phyloP scores from a whole-genome alignment of 129 eudicot genomes.

The Flaveria ramosissima region DNA sequence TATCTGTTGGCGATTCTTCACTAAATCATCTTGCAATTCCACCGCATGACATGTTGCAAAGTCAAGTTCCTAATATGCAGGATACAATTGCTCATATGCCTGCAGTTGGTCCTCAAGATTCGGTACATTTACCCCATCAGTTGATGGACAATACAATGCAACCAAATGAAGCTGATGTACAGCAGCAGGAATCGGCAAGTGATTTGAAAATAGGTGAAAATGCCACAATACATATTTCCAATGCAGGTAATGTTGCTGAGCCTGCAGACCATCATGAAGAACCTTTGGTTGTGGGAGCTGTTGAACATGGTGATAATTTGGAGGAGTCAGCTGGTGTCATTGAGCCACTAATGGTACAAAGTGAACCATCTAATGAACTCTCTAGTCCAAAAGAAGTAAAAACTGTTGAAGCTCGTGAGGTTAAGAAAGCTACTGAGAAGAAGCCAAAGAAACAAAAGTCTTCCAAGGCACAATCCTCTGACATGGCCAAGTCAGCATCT shows the following conservation, averaged over 20 bases:
- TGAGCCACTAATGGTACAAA: slow-evolving; percentile 30
- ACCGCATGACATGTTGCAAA: slow-evolving; percentile 52
- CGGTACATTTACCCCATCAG: slow-evolving; percentile 70
- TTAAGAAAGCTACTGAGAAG: slow-evolving; percentile 64
- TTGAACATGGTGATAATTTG: slow-evolving; percentile 26
- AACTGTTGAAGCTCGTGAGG: slow-evolving; percentile 48
- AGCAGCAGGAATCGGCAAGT: slow-evolving; percentile 28
- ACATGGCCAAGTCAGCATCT: slow-evolving; percentile 45
- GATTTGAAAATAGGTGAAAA: slow-evolving; percentile 28
- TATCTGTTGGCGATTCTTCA: slow-evolving; percentile 44
- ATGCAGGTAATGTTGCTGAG: slow-evolving; percentile 25
- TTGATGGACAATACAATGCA: slow-evolving; percentile 38
- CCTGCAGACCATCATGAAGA: slow-evolving; percentile 30
- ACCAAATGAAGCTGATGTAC: slow-evolving; percentile 37
- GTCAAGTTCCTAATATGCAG: slow-evolving; percentile 43
- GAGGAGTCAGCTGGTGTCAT: slow-evolving; percentile 16
- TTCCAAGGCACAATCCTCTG: slow-evolving; percentile 60
- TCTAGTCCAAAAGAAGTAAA: slow-evolving; percentile 44
- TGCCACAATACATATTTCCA: slow-evolving; percentile 28
- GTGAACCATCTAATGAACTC: slow-evolving; percentile 26
- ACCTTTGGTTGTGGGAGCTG: slow-evolving; percentile 12
- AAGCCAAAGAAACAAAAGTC: slow-evolving; percentile 82
- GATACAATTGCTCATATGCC: slow-evolving; percentile 40
- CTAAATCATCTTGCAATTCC: slow-evolving; percentile 47
- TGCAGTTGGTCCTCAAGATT: slow-evolving; percentile 40